phyloP scores from a whole-genome alignment of 2,329 filamentous ascomycete species.

The Microsporum canis region DNA sequence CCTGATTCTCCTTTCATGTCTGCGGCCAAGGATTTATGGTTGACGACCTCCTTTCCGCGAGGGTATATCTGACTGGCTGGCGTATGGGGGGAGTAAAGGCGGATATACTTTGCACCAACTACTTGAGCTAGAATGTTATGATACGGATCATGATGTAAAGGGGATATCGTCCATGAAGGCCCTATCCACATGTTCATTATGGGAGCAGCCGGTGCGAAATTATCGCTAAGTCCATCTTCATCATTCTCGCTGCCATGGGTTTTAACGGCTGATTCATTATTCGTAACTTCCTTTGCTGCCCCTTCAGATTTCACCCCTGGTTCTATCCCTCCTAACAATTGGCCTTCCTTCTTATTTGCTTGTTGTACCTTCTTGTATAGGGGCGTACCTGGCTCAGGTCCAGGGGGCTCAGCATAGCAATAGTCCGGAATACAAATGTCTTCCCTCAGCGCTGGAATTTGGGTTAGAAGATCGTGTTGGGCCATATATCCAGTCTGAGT shows the following conservation, averaged over 20 bases:
- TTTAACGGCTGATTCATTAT: too few species aligned
- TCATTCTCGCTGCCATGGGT: not conserved
- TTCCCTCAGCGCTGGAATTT: conserved; percentile 62
- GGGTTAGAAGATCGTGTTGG: conserved; percentile 75
- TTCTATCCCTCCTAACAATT: conserved; percentile 29
- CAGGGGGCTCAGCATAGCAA: conserved; percentile 61
- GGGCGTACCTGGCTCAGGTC: conserved; percentile 39
- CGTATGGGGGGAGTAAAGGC: conserved; percentile 63
- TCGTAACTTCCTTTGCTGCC: not conserved
- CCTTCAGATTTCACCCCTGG: not conserved
- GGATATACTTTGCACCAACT: conserved; percentile 82
- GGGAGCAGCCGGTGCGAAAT: conserved; percentile 37
- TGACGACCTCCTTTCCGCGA: conserved; percentile 28
- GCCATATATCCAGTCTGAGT: conserved; percentile 66
- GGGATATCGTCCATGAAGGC: conserved; percentile 75
- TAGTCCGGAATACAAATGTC: conserved; percentile 77
- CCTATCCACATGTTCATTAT: conserved; percentile 89
- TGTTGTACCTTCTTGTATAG: conserved; percentile 29
- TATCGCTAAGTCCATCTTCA: conserved; percentile 4
- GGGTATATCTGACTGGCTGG: conserved; percentile 36
- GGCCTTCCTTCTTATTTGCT: conserved; percentile 11
- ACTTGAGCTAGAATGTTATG: conserved; percentile 87
- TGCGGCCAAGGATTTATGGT: conserved; percentile 7
- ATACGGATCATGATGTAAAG: conserved; percentile 86
- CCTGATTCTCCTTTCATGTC: conserved; percentile 29